Evolutionary conservation across 371 early-diverging fungal species (phyloP), one percentile per base, ranked within the genome.

Genomic region (Syncephalis plumigaleata): DNA sequence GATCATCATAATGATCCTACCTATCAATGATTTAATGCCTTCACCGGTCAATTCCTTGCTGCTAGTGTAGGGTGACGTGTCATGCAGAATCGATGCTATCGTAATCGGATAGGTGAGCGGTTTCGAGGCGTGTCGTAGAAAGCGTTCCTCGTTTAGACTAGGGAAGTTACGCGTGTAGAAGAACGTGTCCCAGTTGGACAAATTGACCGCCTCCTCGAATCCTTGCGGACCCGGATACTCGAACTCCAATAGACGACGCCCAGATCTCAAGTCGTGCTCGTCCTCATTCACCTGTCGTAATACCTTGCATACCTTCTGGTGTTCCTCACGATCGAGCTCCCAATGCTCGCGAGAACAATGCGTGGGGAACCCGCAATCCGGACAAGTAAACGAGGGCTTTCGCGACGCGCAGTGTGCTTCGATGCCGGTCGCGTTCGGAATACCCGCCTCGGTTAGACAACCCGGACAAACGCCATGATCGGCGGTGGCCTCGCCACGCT

Each of bases 331-430:
- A 37, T 77, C 84, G 52, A 61, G 55, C 26, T 65, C 50, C 68
- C 82, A 82, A 60, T 87, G 87, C 45, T 76, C 72, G 48, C 75
- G 70, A 47, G 70, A 68, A 57, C 87, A 87, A 54, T 87, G 87
- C 7, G 87, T 87, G 37, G 87, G 85, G 47, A 77, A 80, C 22
- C 87, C 87, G 58, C 87, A 87, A 42, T 79, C 77, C 11, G 85
- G 81, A 55, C 87, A 87, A 55, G 79, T 82, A 48, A 65, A 80
- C 16, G 48, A 57, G 15, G 83, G 80, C 20, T 61, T 54, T 62
- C 44, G 54, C 39, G 31, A 50, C 38, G 21, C 36, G 15, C 22
- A 20, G 18, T 36, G 21, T 25, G 20, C 24, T 39, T 49, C 53
- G 4, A 31, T 31, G 11, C 31, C 31, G 7, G 31, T 31, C 46